phyloP scores from a whole-genome alignment of 2,329 filamentous ascomycete genomes.

The Botrytis elliptica region DNA sequence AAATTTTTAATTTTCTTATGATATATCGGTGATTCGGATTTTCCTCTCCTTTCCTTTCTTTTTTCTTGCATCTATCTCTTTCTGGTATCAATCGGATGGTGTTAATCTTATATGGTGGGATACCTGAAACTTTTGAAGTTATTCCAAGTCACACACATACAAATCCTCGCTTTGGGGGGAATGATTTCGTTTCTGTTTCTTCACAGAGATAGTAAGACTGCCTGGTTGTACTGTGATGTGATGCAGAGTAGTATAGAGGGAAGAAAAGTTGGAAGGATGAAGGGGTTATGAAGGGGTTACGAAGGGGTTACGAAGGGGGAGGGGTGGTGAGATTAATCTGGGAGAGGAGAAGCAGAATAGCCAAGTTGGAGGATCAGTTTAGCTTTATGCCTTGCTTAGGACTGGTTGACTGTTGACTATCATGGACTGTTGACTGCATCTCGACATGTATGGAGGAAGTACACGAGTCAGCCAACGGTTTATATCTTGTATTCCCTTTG shows the following conservation, averaged over 20 bases:
- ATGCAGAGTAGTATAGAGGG: neutral
- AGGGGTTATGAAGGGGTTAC: neutral
- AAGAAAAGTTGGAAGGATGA: conserved; percentile 1
- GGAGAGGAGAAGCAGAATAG: neutral
- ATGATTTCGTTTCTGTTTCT: neutral
- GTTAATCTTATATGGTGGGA: neutral
- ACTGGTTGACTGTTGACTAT: conserved; percentile 1
- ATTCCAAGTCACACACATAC: conserved; percentile 1
- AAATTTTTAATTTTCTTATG: neutral
- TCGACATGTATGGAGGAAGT: neutral
- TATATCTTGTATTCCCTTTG: neutral
- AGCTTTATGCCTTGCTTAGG: neutral
- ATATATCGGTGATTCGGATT: conserved; percentile 9
- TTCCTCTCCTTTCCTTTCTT: neutral
- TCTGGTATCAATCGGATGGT: neutral
- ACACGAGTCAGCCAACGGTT: neutral
- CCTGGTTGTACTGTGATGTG: neutral
- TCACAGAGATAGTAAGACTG: neutral
- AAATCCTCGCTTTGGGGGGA: neutral
- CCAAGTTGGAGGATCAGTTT: conserved; percentile 5
- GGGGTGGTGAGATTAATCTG: neutral
- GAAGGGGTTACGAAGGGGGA: neutral
- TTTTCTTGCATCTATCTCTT: neutral
- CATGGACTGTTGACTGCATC: neutral
- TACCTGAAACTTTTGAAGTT: neutral